Evolutionary conservation across 208 protist genomes (phyloP).

Genomic region (Trypanosoma avium): DNA sequence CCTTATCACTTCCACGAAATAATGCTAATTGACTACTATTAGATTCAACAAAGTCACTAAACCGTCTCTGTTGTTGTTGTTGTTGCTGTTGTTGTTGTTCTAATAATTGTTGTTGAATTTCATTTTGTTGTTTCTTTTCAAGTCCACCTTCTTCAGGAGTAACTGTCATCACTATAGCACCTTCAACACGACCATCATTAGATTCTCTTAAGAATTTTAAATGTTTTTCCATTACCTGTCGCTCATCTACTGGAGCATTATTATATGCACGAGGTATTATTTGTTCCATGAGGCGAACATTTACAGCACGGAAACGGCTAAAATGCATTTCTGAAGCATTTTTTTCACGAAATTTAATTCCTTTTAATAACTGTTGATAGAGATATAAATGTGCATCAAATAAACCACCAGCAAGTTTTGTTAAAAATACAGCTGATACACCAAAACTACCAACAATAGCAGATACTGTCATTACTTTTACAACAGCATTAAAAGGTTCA

Average conservation of each 20-base stretch:
- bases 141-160: slow-evolving; percentile 65
- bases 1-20: slow-evolving; percentile 3
- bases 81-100: background rate
- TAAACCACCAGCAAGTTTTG: slow-evolving; percentile 63
- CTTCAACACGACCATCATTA: slow-evolving; percentile 67
- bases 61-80: background rate
- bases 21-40: background rate
- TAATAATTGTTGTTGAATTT: background rate
- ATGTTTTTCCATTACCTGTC: slow-evolving; percentile 44
- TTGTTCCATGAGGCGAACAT: slow-evolving; percentile 71
- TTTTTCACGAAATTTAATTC: slow-evolving; percentile 50
- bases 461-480: slow-evolving; percentile 77
- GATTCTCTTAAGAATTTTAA: slow-evolving; percentile 49
- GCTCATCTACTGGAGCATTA: slow-evolving; percentile 27
- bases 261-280: slow-evolving; percentile 65
- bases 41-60: background rate
- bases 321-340: slow-evolving; percentile 34
- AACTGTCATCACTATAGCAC: slow-evolving; percentile 47
- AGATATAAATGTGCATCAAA: slow-evolving; percentile 88
- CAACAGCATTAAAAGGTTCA: slow-evolving; percentile 67
- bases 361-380: slow-evolving; percentile 70
- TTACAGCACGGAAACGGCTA: slow-evolving; percentile 57
- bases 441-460: slow-evolving; percentile 76
- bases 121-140: background rate
- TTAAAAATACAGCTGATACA: slow-evolving; percentile 81